Evolutionary conservation across 1,284 basidiomycete species (phyloP), one percentile per base, ranked within the genome.

Genomic region (Marasmius tenuissimus): DNA sequence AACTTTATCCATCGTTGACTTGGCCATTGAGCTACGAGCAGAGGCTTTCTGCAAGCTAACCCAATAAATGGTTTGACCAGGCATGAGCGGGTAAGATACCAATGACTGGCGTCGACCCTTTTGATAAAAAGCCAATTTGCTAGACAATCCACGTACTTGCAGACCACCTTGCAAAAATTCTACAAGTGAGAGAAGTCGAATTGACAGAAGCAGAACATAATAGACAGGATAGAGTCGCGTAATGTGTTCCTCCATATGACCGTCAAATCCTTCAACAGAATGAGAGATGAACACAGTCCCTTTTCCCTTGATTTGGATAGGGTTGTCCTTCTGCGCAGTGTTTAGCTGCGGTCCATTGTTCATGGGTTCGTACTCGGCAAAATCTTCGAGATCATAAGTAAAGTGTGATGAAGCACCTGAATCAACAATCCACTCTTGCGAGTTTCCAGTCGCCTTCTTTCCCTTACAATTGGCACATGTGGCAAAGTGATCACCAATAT

Each of bases 381-480:
- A 60, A 52, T 60, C 59, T 10, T 60, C 34, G 6, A 60, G 42
- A 22, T 39, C 22, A 7, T 18, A 3, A 11, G 53, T 57, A 39
- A 60, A 60, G 53, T 60, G 59, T 3, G 11, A 18, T 35, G 52
- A 60, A 35, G 51, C 59, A 18, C 59, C 59, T 4, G 59, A 60
- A 38, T 60, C 59, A 3, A 60, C 40, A 40, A 60, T 55, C 53
- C 53, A 55, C 27, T 34, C 22, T 14, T 27, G 14, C 14, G n/a
- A 20, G 14, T 55, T 14, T 34, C 27, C 27, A 27, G 4, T 4
- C 2, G 49, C 1, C 38, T 55, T 11, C 16, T 38, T 34, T 14
- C 53, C 35, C 20, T 55, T 38, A 38, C 53, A 55, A 4, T 11
- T 12, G 3, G 53, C 27, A 37, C 22, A 55, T 2, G 12, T 11